Evolutionary conservation across 768 basidiomycete species (phyloP), one percentile per base, ranked within the genome.

Genomic region (Peribolospora baueri): DNA sequence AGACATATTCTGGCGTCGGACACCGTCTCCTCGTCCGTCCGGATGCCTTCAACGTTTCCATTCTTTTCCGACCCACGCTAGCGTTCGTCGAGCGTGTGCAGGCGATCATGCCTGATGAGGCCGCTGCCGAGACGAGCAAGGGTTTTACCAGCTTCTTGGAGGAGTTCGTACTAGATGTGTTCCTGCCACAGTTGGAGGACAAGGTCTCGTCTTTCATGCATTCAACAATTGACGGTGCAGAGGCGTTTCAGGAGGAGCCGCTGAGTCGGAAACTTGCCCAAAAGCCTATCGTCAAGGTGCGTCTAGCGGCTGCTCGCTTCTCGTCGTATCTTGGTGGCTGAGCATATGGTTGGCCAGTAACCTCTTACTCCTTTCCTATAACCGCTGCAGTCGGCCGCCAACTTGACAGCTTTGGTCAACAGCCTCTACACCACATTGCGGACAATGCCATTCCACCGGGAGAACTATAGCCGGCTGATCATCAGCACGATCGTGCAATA

Each of bases 401-500:
- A 85, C 59, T 70, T 93, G 36, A 81, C 88, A 73, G 81, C 84
- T 1, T 69, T 97, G 48, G 81, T 91, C 63, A 90, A 90, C 62
- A 90, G 84, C 1, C 70, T 97, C 5, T 91, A 87, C 62, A 74
- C 77, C 6, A 91, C 95, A 86, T 76, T 93, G 14, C 75, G 79
- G 55, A 80, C 78, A 5, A 87, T 84, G 13, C 88, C 90, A 0
- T 97, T 97, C 69, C 91, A 95, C 64, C 75, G 81, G 57, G 91
- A 97, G 67, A 88, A 81, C 64, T 93, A 95, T 65, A 80, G 85
- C 13, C 77, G 86, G n/a, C 72, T 97, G 40, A 90, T 97, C 56
- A 75, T 97, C 41, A 80, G 82, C 11, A 82, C 97, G 54, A 82
- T 95, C 56, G 86, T 91, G 46, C 88, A 93, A 66, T 93, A 91